Conservation (phyloP, 148 eudicot species). For the Rhododendron ovatum region DNA sequence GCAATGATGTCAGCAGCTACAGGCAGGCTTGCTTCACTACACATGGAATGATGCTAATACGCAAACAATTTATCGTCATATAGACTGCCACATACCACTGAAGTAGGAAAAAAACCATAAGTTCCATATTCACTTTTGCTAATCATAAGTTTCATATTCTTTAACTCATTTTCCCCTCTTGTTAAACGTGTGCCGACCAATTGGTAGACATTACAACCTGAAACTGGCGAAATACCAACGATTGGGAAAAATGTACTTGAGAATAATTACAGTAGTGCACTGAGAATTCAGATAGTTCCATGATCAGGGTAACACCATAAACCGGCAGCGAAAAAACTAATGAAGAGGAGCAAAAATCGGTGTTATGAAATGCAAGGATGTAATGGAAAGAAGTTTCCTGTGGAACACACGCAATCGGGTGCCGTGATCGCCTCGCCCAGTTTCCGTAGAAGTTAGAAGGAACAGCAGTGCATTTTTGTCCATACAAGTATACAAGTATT, state of each 20-base stretch:
- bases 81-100: not conserved
- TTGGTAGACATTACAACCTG: not conserved
- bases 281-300: not conserved
- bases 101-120: not conserved
- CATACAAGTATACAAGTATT: not conserved
- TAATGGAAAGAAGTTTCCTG: not conserved
- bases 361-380: not conserved
- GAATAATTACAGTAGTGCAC: not conserved
- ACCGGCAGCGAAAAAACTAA: not conserved
- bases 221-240: not conserved
- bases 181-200: not conserved
- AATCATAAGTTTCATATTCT: not conserved
- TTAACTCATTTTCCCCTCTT: not conserved
- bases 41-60: not conserved
- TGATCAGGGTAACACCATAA: not conserved
- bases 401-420: not conserved
- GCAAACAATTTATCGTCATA: not conserved
- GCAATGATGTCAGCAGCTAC: not conserved
- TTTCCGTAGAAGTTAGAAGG: not conserved
- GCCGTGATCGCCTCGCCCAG: not conserved
- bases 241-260: not conserved
- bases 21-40: not conserved
- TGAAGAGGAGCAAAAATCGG: not conserved
- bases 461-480: not conserved
- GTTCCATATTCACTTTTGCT: not conserved